Conservation (phyloP, 495 filamentous ascomycete genomes). For the Penicillium daleae region DNA sequence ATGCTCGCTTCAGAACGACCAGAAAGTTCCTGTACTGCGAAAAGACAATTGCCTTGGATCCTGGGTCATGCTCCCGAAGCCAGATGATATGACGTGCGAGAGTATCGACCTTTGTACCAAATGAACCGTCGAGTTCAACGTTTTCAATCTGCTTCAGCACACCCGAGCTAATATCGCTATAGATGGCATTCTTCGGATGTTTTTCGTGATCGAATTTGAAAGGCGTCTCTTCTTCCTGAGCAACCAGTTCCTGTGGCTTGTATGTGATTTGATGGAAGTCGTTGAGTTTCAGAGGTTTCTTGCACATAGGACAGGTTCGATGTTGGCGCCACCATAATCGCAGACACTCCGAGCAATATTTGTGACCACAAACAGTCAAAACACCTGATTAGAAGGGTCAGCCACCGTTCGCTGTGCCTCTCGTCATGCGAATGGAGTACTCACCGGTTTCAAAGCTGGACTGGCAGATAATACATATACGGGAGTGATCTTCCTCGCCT, state of each 20-base stretch:
- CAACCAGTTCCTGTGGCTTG: constrained; percentile 70
- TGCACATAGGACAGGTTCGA: constrained; percentile 77
- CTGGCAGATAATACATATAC: constrained; percentile 82
- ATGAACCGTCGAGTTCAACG: constrained; percentile 75
- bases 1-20: constrained; percentile 68
- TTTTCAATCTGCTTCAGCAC: constrained; percentile 80
- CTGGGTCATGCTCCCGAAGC: constrained; percentile 82
- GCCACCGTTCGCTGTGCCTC: not conserved
- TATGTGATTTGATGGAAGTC: constrained; percentile 84
- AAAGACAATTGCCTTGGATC: constrained; percentile 88
- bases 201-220: constrained; percentile 33
- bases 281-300: constrained; percentile 57
- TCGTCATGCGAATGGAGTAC: constrained; percentile 20
- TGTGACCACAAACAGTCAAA: constrained; percentile 87
- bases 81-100: constrained; percentile 81
- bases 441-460: constrained; percentile 69
- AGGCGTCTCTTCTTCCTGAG: constrained; percentile 64
- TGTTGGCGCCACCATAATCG: constrained; percentile 70
- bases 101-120: constrained; percentile 87
- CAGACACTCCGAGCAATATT: constrained; percentile 87
- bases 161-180: constrained; percentile 70
- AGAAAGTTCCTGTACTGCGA: constrained; percentile 86
- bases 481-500: constrained; percentile 54
- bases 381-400: constrained; percentile 46
- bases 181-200: constrained; percentile 61